Evolutionary conservation across 495 filamentous ascomycete genomes (phyloP).

Genomic region (Annulohypoxylon stygium): DNA sequence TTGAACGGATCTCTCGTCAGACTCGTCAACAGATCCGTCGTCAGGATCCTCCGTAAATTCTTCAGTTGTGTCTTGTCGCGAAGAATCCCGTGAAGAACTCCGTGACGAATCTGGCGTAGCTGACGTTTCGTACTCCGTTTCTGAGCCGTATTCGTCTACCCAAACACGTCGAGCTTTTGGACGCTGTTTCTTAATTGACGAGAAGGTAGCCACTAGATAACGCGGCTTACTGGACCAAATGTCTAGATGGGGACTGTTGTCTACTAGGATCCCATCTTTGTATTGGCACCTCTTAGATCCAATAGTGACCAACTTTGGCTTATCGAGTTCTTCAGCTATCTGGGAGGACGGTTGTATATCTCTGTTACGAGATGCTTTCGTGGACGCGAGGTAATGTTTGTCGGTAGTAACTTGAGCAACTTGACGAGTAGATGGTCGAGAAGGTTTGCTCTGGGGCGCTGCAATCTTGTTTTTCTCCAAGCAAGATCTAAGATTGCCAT

Average conservation of each 20-base stretch:
- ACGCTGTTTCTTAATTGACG: not conserved
- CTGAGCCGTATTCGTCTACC: not conserved
- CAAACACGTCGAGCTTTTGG: not conserved
- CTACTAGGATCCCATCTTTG: not conserved
- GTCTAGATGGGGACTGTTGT: not conserved
- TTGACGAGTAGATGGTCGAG: not conserved
- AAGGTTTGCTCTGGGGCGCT: not conserved
- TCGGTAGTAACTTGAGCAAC: not conserved
- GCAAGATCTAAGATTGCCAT: not conserved
- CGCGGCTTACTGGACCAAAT: not conserved
- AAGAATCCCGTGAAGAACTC: not conserved
- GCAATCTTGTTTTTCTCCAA: not conserved
- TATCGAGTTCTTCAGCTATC: not conserved
- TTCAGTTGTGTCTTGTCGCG: not conserved
- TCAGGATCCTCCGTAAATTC: not conserved
- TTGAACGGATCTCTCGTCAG: not conserved
- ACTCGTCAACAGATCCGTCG: too few species aligned
- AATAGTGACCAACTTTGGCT: not conserved
- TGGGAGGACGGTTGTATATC: not conserved
- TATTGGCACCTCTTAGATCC: not conserved
- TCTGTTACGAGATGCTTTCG: constrained; percentile 10
- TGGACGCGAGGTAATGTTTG: constrained; percentile 10
- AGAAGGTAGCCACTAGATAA: not conserved
- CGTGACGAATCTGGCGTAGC: too few species aligned
- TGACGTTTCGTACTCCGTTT: not conserved